phyloP scores from a whole-genome alignment of 352 stramenopile genomes.

The Peronospora farinosa region DNA sequence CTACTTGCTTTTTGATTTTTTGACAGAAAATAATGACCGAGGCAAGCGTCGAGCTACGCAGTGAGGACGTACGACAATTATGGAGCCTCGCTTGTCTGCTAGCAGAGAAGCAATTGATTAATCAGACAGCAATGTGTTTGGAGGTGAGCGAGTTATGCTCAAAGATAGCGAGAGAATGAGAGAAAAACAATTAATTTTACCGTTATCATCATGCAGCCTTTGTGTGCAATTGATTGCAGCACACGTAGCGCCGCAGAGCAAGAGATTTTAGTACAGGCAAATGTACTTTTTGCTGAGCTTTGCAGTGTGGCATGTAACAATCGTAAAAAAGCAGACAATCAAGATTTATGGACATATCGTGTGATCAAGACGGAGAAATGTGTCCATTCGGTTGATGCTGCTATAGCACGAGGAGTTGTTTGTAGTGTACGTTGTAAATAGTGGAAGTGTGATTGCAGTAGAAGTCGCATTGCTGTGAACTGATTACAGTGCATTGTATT shows the following conservation, averaged over 20 bases:
- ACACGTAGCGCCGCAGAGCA: constrained; percentile 15
- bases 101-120: constrained; percentile 30
- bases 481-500: constrained; percentile 5
- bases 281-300: constrained; percentile 55
- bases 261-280: constrained; percentile 25
- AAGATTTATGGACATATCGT: constrained; percentile 46
- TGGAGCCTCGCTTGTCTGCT: constrained; percentile 58
- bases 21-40: constrained; percentile 10
- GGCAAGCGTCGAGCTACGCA: constrained; percentile 11
- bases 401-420: constrained; percentile 12
- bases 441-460: neutral
- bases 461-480: neutral
- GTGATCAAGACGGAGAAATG: constrained; percentile 45
- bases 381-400: constrained; percentile 24
- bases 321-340: constrained; percentile 34
- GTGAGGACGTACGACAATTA: constrained; percentile 40
- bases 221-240: constrained; percentile 26
- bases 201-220: constrained; percentile 15
- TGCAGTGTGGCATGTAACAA: constrained; percentile 40
- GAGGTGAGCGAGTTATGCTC: constrained; percentile 25
- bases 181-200: neutral
- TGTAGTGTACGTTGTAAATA: constrained; percentile 15
- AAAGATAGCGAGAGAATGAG: neutral
- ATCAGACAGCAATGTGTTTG: constrained; percentile 41
- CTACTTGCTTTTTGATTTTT: constrained; percentile 3